Percentiles rank a stretch among this genome's conserved stretches.
Conservation (phyloP, 176 grass and related monocot species). For the Eragrostis nindensis region DNA sequence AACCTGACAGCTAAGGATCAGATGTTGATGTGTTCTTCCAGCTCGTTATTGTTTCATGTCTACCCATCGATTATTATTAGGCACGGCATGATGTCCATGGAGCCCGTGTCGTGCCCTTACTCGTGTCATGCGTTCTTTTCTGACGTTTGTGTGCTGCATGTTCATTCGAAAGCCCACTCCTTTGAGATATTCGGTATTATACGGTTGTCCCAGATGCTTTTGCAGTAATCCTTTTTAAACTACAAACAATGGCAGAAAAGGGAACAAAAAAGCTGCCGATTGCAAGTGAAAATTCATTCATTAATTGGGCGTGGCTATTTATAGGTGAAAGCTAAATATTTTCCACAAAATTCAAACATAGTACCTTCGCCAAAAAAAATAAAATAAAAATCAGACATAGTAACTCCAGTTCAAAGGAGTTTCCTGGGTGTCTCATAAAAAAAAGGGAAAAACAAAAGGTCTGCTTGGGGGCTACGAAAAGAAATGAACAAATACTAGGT, state of each 20-base stretch:
- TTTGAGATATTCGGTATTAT: too few relatives aligned
- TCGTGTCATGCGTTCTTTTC: not conserved
- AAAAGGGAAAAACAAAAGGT: not conserved
- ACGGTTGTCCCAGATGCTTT: too few relatives aligned
- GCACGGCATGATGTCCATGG: constrained; percentile 16
- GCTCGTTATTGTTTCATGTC: not conserved
- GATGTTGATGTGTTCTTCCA: not conserved
- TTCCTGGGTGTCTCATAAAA: not conserved
- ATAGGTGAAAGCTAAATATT: too few relatives aligned
- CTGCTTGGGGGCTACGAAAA: not conserved
- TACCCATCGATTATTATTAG: not conserved
- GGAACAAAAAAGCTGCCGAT: too few relatives aligned
- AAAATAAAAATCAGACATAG: too few relatives aligned
- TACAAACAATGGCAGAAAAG: too few relatives aligned
- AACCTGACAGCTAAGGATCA: constrained; percentile 21
- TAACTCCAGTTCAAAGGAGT: too few relatives aligned
- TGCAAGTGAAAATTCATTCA: too few relatives aligned
- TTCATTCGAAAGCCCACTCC: not conserved
- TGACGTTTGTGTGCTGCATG: not conserved
- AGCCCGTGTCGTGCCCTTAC: not conserved
- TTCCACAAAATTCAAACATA: too few relatives aligned
- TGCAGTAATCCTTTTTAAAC: not conserved
- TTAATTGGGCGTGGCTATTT: too few relatives aligned
- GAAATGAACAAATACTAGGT: not conserved
- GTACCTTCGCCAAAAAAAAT: too few relatives aligned